phyloP scores from a whole-genome alignment of 495 filamentous ascomycete genomes.

The Lichenothelia convexa region DNA sequence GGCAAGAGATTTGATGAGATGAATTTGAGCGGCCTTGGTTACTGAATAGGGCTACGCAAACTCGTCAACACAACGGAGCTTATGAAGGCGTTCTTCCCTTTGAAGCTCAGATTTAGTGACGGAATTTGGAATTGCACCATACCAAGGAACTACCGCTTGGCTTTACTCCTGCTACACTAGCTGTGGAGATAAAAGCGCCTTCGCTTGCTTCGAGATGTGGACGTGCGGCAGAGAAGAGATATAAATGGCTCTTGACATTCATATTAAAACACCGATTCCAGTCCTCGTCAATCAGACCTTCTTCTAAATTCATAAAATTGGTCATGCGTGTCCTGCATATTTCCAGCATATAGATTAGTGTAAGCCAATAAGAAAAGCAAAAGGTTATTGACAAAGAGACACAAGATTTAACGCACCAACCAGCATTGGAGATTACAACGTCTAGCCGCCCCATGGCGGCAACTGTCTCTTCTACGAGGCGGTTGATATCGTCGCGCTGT shows the following conservation, averaged over 20 bases:
- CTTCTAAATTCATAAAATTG: conserved; percentile 31
- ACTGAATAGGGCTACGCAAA: conserved; percentile 24
- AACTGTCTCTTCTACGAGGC: conserved; percentile 27
- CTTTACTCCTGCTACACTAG: conserved; percentile 33
- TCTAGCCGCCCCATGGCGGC: conserved; percentile 30
- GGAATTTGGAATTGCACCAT: no score
- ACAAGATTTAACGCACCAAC: no score
- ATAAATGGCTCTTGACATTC: conserved; percentile 41
- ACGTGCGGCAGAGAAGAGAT: conserved; percentile 31
- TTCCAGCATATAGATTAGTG: no score
- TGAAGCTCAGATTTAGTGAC: no score
- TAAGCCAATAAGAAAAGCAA: no score
- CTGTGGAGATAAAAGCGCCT: conserved; percentile 35
- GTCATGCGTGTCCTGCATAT: conserved; percentile 32
- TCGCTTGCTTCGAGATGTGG: conserved; percentile 28
- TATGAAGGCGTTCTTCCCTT: conserved; percentile 16
- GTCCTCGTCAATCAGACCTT: conserved; percentile 35
- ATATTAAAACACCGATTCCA: conserved; percentile 38
- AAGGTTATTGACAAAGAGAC: no score
- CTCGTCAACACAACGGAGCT: background rate
- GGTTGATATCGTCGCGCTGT: conserved; percentile 22
- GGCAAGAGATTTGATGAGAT: conserved; percentile 33
- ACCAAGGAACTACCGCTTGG: conserved; percentile 32
- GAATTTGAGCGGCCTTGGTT: conserved; percentile 39
- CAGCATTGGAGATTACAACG: conserved; percentile 36